Conservation (phyloP, 1,139 yeast genomes). For the Blastobotrys indianensis region DNA sequence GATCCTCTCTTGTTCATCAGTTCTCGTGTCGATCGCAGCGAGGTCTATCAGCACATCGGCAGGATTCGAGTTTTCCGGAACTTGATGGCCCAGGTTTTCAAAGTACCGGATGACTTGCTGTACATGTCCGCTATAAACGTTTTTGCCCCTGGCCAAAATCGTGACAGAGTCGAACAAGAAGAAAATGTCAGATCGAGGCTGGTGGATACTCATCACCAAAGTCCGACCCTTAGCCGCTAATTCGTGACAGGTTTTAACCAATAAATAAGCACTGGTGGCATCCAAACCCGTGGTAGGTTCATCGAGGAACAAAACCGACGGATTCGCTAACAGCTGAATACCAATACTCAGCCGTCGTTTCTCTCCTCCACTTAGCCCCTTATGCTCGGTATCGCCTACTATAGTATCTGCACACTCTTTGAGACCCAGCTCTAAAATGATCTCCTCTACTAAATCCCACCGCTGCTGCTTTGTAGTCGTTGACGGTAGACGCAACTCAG, state of each 20-base stretch:
- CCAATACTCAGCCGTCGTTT: slow-evolving; percentile 74
- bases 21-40: slow-evolving; percentile 57
- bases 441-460: slow-evolving; percentile 47
- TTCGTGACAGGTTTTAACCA: slow-evolving; percentile 58
- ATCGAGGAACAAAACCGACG: slow-evolving; percentile 70
- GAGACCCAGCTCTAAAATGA: slow-evolving; percentile 56
- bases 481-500: slow-evolving; percentile 55
- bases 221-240: slow-evolving; percentile 62
- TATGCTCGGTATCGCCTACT: slow-evolving; percentile 46
- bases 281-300: slow-evolving; percentile 91
- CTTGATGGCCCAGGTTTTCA: slow-evolving; percentile 39
- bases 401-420: slow-evolving; percentile 53
- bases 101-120: slow-evolving; percentile 48
- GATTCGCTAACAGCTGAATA: slow-evolving; percentile 68
- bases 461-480: slow-evolving; percentile 42
- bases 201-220: slow-evolving; percentile 71
- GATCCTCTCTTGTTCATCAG: slow-evolving; percentile 39
- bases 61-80: slow-evolving; percentile 48
- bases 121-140: slow-evolving; percentile 55
- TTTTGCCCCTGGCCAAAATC: slow-evolving; percentile 59
- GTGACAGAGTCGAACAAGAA: slow-evolving; percentile 64
- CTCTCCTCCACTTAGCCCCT: slow-evolving; percentile 78
- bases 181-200: slow-evolving; percentile 74
- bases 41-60: slow-evolving; percentile 65
- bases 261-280: slow-evolving; percentile 63